These are phyloP conservation scores for Colletotrichum zoysiae DNA, from an alignment of 2,329 filamentous ascomycete genomes.

Conservation along the genomic window DNA sequence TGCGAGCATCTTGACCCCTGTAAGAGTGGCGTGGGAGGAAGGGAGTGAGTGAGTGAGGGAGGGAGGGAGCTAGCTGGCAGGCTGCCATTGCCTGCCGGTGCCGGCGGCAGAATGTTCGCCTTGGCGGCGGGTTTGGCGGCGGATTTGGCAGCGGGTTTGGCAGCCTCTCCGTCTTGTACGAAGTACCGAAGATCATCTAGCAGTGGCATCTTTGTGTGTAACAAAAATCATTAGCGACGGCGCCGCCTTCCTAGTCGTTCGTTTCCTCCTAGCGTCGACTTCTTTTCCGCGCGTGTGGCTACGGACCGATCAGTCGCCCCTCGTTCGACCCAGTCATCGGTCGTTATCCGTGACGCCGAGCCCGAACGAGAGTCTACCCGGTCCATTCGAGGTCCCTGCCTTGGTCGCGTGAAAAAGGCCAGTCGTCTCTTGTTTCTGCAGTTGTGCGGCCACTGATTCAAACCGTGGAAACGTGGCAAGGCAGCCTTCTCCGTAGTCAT, in stretches of 20 bases:
- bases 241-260: constrained; percentile 18
- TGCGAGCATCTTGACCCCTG: constrained; percentile 10
- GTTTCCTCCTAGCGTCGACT: constrained; percentile 17
- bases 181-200: constrained; percentile 21
- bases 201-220: constrained; percentile 20
- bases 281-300: constrained; percentile 28
- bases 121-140: constrained; percentile 40
- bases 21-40: constrained; percentile 28
- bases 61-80: constrained; percentile 12
- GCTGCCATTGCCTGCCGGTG: constrained; percentile 34
- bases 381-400: background rate
- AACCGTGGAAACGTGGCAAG: background rate
- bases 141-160: constrained; percentile 39
- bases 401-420: constrained; percentile 2
- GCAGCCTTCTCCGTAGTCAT: background rate
- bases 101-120: constrained; percentile 24
- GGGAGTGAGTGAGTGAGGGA: too few relatives aligned
- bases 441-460: constrained; percentile 10
- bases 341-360: constrained; percentile 34
- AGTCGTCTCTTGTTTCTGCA: background rate
- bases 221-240: constrained; percentile 24
- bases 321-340: constrained; percentile 17
- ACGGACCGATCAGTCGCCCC: constrained; percentile 18
- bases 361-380: constrained; percentile 19
- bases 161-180: constrained; percentile 32